Evolutionary conservation across 768 basidiomycete species (phyloP).

Genomic region (Exidia glandulosa): DNA sequence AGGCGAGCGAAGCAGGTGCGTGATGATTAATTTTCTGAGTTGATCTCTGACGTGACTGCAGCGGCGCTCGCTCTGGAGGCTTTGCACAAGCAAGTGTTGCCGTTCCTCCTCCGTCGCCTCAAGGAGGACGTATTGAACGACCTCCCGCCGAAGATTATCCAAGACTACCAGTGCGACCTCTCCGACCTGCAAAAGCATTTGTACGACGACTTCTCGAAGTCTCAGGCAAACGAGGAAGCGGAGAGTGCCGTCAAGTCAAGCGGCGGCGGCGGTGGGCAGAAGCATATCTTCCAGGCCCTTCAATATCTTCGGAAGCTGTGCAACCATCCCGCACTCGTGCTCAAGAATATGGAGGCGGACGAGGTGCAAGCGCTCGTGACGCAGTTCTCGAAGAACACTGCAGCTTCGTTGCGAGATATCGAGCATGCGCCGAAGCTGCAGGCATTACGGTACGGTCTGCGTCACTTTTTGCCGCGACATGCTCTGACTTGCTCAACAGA

Average conservation of each 20-base stretch:
- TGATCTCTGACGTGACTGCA: slow-evolving; percentile 19
- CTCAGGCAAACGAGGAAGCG: slow-evolving; percentile 52
- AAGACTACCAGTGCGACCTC: slow-evolving; percentile 97
- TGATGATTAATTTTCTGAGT: not conserved
- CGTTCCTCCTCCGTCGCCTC: slow-evolving; percentile 88
- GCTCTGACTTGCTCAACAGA: slow-evolving; percentile 27
- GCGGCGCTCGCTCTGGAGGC: slow-evolving; percentile 92
- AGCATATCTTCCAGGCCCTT: slow-evolving; percentile 93
- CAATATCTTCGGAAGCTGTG: slow-evolving; percentile 96
- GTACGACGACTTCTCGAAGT: slow-evolving; percentile 87
- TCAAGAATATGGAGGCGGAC: slow-evolving; percentile 58
- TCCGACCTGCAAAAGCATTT: slow-evolving; percentile 88
- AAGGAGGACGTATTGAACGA: slow-evolving; percentile 97
- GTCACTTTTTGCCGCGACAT: not conserved
- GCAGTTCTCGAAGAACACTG: slow-evolving; percentile 32
- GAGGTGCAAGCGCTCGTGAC: slow-evolving; percentile 47
- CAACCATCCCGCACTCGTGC: slow-evolving; percentile 89
- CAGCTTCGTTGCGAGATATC: slow-evolving; percentile 56
- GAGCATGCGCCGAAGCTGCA: slow-evolving; percentile 89
- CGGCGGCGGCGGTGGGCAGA: slow-evolving; percentile 25
- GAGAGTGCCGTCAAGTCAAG: slow-evolving; percentile 53
- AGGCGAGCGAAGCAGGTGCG: slow-evolving; percentile 84
- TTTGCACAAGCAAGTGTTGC: slow-evolving; percentile 96
- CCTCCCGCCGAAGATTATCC: slow-evolving; percentile 97
- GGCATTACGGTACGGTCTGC: slow-evolving; percentile 62